These are phyloP conservation scores for Zangia roseola DNA, from an alignment of 768 basidiomycete species.

Conservation along the genomic window DNA sequence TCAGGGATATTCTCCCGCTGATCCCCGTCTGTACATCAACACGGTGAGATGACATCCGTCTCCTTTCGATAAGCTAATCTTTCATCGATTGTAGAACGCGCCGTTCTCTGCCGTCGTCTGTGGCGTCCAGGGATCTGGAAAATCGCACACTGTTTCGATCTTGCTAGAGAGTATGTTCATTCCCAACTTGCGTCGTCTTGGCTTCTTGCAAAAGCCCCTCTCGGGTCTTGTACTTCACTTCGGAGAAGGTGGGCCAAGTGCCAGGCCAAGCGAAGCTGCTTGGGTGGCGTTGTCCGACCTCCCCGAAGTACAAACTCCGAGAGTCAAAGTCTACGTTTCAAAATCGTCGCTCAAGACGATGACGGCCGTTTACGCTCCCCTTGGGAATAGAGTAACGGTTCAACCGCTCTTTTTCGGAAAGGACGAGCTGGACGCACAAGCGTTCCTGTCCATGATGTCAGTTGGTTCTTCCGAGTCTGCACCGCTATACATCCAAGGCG, in stretches of 20 bases:
- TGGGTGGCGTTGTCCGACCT: constrained; percentile 49
- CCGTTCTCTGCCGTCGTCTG: constrained; percentile 77
- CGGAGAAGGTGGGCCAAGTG: constrained; percentile 59
- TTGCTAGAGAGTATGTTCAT: constrained; percentile 72
- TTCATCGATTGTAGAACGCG: constrained; percentile 47
- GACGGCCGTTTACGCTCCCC: constrained; percentile 51
- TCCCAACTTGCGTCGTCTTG: constrained; percentile 46
- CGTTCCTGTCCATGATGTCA: constrained; percentile 76
- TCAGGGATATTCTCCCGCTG: constrained; percentile 32
- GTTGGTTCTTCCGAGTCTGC: constrained; percentile 58
- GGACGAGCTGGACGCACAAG: constrained; percentile 63
- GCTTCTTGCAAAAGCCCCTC: constrained; percentile 52
- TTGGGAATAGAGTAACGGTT: constrained; percentile 50
- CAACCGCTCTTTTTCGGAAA: constrained; percentile 55
- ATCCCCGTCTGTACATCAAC: constrained; percentile 64
- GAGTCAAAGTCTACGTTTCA: constrained; percentile 55
- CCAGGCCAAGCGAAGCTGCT: constrained; percentile 65
- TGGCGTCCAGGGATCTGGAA: constrained; percentile 75
- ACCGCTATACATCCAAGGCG: constrained; percentile 67
- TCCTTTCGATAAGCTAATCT: background rate
- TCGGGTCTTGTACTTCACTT: constrained; percentile 67
- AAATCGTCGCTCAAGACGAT: constrained; percentile 60
- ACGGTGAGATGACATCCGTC: constrained; percentile 42
- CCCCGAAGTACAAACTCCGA: constrained; percentile 29
- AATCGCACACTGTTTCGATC: constrained; percentile 69